Base-by-base conservation (phyloP, 208 protist genomes). In the Vickermania spadyakhi region DNA sequence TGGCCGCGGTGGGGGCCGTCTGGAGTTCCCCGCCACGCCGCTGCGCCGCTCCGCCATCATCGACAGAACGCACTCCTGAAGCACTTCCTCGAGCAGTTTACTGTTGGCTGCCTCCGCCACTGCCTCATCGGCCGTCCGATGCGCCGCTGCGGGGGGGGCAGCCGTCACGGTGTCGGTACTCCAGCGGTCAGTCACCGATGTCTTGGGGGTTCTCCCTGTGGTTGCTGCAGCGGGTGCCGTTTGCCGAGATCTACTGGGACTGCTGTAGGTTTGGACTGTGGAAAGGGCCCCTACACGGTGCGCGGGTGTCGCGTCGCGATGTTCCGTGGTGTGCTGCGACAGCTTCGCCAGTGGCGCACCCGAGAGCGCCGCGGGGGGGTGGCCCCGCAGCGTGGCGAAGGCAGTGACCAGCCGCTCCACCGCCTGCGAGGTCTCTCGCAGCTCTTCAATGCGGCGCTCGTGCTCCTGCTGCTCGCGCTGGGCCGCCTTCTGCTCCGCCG, bases 401-500 rank as follows among this genome's bases (percentile, higher is more conserved):
- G 87, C 84, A 23, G 73, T 70, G 42, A 94, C 84, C 5, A 94
- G 68, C 3, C 81, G 72, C 45, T 94, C 87, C 58, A 94, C 87
- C 26, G 87, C 87, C 66, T 89, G 83, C 0, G 84, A 88, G 1
- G 84, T 88, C 56, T 91, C 87, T 1, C 81, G 73, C 42, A 94
- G 74, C 61, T 89, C 77, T 3, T 72, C 36, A 45, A 45, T 45
- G 36, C 36, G 36, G 18, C 36, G 36, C 36, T 45, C 11, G 36
- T 45, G 36, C 18, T 7, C 36, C 4, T 31, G 3, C 7, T 31
- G 25, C 57, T 22, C 14, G 28, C 30, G 57, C 21, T 52, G 27
- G 11, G 75, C 73, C 7, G 70, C 75, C 7, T 73, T 75, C 21
- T 52, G 27, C 18, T 75, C 73, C 7, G 70, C 75, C 7, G 77